phyloP scores from a whole-genome alignment of 2,329 filamentous ascomycete genomes.

The Tympanopsis confertula region DNA sequence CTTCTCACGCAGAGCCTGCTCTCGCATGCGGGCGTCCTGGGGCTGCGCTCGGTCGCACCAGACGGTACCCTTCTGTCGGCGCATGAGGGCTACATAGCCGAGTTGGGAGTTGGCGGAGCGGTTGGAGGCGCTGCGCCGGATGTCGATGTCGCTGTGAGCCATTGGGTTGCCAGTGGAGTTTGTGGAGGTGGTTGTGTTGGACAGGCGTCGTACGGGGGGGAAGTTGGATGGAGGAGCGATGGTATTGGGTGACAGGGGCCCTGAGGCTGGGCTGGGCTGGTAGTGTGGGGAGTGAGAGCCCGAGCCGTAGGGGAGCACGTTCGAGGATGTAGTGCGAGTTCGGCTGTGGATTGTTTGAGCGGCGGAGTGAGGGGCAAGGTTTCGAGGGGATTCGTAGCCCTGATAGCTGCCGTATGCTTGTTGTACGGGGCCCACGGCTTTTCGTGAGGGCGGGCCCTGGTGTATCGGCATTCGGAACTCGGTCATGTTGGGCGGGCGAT shows the following conservation, averaged over 20 bases:
- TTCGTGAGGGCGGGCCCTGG: not conserved
- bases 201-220: not conserved
- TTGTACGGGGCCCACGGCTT: not conserved
- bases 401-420: not conserved
- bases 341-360: not conserved
- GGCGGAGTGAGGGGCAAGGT: not conserved
- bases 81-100: slow-evolving; percentile 84
- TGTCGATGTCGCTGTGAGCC: slow-evolving; percentile 31
- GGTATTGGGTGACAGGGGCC: not conserved
- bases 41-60: slow-evolving; percentile 94
- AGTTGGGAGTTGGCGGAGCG: slow-evolving; percentile 46
- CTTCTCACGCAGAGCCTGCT: slow-evolving; percentile 78
- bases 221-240: not conserved
- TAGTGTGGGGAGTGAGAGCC: not conserved
- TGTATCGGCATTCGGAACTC: not conserved
- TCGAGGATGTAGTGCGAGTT: not conserved
- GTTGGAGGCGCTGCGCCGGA: slow-evolving; percentile 70
- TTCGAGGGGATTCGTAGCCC: not conserved
- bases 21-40: slow-evolving; percentile 74
- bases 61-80: slow-evolving; percentile 93
- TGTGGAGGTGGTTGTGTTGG: not conserved
- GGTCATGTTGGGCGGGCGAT: not conserved
- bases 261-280: not conserved
- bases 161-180: not conserved
- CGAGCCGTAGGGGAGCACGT: not conserved